These are phyloP conservation scores for Cercospora sojina DNA, from an alignment of 2,329 filamentous ascomycete species.

Conservation along the genomic window DNA sequence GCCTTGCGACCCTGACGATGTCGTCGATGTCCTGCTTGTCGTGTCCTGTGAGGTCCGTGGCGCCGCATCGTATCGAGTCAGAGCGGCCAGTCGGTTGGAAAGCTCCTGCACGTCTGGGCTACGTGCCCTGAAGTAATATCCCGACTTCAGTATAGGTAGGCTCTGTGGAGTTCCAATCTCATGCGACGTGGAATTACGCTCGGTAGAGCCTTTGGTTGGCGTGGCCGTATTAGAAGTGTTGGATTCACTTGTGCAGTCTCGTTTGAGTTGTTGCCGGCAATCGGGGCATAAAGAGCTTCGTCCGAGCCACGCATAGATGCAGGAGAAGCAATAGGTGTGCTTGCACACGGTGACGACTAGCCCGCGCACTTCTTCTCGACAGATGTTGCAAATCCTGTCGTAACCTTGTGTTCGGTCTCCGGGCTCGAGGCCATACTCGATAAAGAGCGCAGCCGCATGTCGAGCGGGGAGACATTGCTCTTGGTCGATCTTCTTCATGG, in stretches of 20 bases:
- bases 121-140: not conserved
- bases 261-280: conserved; percentile 8
- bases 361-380: conserved; percentile 11
- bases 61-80: not conserved
- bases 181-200: not conserved
- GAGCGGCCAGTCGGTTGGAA: not conserved
- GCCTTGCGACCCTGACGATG: not conserved
- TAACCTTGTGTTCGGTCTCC: conserved; percentile 11
- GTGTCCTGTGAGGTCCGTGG: not conserved
- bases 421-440: conserved; percentile 14
- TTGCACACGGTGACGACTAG: conserved; percentile 20
- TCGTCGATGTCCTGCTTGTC: conserved; percentile 1
- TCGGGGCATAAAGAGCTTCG: conserved; percentile 16
- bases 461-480: not conserved
- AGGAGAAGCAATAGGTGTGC: conserved; percentile 23
- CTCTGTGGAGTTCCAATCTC: not conserved
- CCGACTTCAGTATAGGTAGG: not conserved
- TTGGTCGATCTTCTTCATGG: not conserved
- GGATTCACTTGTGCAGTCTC: not conserved
- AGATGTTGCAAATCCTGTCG: conserved; percentile 21
- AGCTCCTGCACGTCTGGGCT: conserved; percentile 1
- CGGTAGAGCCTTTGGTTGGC: not conserved
- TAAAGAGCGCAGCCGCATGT: conserved; percentile 16
- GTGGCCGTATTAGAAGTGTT: not conserved
- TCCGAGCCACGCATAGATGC: conserved; percentile 17